A percentile compares a stretch with the other conserved stretches of the same genome.
phyloP scores from a whole-genome alignment of 192 early-diverging fungal species.

The Diversispora epigaea region DNA sequence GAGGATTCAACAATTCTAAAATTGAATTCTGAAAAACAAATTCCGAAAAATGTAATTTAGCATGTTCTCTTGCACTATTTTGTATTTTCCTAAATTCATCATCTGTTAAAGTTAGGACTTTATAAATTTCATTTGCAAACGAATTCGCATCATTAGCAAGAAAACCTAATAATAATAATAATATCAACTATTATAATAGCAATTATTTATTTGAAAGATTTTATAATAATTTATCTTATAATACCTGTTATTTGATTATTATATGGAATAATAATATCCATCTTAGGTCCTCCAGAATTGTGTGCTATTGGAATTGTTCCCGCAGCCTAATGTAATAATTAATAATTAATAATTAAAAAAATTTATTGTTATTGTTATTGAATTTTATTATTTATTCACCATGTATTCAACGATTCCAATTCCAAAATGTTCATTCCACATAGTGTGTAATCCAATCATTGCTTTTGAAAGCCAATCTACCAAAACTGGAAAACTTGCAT shows the following conservation, averaged over 20 bases:
- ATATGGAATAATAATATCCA: conserved; percentile 73
- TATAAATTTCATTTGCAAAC: conserved; percentile 64
- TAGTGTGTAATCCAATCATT: conserved; percentile 89
- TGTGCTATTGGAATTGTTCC: conserved; percentile 80
- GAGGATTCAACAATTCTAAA: neutral
- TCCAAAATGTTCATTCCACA: conserved; percentile 99
- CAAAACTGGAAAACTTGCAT: conserved; percentile 75
- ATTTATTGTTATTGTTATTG: neutral
- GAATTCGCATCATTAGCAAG: conserved; percentile 59
- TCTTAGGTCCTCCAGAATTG: conserved; percentile 82
- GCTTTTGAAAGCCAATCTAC: conserved; percentile 58
- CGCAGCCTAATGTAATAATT: conserved; percentile 60
- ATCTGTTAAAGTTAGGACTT: conserved; percentile 45
- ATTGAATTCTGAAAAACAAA: conserved; percentile 38
- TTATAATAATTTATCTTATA: neutral
- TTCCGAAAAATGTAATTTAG: conserved; percentile 72
- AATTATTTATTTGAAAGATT: neutral
- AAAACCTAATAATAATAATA: conserved; percentile 52
- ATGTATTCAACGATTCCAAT: conserved; percentile 98
- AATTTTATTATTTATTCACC: conserved; percentile 52
- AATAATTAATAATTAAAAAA: neutral
- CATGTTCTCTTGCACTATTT: conserved; percentile 60
- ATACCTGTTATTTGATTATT: conserved; percentile 40
- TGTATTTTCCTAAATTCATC: conserved; percentile 51
- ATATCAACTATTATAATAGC: neutral